Evolutionary conservation across 164 flowering plant genomes (phyloP), one percentile per base, ranked within the genome.

Genomic region (Platanus orientalis): DNA sequence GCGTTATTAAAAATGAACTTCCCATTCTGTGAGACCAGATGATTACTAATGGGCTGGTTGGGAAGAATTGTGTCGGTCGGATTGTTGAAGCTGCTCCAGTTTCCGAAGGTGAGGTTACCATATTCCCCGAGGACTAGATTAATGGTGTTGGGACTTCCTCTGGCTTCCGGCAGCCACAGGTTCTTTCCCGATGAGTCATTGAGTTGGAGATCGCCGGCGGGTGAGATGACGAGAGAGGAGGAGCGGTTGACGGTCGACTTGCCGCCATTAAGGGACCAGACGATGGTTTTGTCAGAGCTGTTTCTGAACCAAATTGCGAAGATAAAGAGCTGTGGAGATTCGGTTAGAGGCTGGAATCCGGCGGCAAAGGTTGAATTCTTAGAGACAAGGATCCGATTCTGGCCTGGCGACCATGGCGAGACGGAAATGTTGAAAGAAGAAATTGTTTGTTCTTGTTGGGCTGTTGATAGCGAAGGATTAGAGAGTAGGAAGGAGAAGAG

Each of bases 51-150:
- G 7, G 30, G 30, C 72, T 87, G 89, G 65, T 54, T 70, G 0
- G 91, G 83, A n/a, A 87, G 67, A 48, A 80, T 14, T 0, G 93
- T 85, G 45, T 87, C 75, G 0, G 85, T 84, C 0, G 91, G 91
- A 28, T 3, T 3, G 6, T 51, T 25, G 50, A 84, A 89, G 61
- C 88, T 89, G 21, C 67, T 36, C 90, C 90, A 89, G 11, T 39
- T 63, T 0, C 66, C 83, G 58, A 60, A 87, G 10, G 70, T 69
- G 39, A 87, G 69, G 45, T 70, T 77, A 0, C 96, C 91, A 7
- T 55, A 54, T 21, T 79, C 66, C 0, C 1, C 0, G 0, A 89
- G 81, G 1, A 53, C 10, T 17, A 89, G 82, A 1, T 10, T 9
- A 2, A 76, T 48, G 7, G 73, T 32, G 58, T 70, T 75, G 2